Evolutionary conservation across 139 green algal species (phyloP).

Genomic region (Haematococcus lacustris): DNA sequence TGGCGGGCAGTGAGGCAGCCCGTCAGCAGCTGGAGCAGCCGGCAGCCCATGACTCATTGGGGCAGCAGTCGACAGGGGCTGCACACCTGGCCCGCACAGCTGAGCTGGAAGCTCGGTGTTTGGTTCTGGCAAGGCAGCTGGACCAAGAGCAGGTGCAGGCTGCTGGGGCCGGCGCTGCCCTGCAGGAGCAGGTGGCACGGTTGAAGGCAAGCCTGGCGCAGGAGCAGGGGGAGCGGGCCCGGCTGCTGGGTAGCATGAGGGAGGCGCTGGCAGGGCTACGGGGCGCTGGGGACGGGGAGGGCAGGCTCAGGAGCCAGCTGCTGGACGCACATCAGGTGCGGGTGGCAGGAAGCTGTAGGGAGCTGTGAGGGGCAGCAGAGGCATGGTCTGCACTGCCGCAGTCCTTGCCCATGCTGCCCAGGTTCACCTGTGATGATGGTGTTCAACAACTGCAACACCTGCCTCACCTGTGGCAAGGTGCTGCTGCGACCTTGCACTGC

Average conservation of each 20-base stretch:
- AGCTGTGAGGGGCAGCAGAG: not conserved
- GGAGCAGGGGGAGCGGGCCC: slow-evolving; percentile 25
- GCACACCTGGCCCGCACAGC: no score
- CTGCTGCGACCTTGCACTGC: not conserved
- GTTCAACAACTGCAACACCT: no score
- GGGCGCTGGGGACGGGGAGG: slow-evolving; percentile 4
- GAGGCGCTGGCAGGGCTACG: slow-evolving; percentile 10
- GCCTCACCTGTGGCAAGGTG: no score
- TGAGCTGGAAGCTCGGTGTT: no score
- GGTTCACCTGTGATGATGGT: no score
- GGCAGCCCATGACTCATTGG: no score
- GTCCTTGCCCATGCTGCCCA: no score
- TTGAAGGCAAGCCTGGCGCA: slow-evolving; percentile 5
- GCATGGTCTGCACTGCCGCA: no score
- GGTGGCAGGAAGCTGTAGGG: not conserved
- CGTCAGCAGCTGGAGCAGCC: slow-evolving; percentile 15
- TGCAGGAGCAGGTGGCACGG: not conserved
- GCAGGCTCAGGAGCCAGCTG: slow-evolving; percentile 2
- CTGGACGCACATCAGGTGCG: slow-evolving; percentile 8
- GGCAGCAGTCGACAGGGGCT: no score
- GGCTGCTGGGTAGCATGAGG: slow-evolving; percentile 16
- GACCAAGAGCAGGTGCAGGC: no score
- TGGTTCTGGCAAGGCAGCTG: no score
- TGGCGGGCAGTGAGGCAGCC: slow-evolving; percentile 16
- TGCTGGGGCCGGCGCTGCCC: not conserved